Conservation (phyloP, 306 rosid species). For the Glycine latifolia region DNA sequence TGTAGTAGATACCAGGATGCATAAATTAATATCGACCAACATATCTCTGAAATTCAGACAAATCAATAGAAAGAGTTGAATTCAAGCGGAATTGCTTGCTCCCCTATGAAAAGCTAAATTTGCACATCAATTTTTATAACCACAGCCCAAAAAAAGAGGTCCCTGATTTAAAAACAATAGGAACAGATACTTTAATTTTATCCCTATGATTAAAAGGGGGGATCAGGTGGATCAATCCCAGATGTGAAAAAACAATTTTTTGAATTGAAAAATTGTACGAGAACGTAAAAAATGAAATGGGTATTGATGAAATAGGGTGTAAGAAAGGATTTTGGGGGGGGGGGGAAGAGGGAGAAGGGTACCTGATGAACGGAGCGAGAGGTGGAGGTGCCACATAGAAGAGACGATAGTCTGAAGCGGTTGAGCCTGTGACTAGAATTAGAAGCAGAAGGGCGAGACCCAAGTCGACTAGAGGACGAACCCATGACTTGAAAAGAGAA, state of each 20-base stretch:
- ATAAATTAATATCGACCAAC: slow-evolving; percentile 3
- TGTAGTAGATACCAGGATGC: background rate
- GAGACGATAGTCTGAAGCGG: slow-evolving; percentile 73
- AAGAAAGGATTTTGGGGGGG: background rate
- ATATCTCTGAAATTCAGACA: slow-evolving; percentile 6
- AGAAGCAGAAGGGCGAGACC: slow-evolving; percentile 65
- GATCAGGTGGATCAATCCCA: slow-evolving; percentile 42
- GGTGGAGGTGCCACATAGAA: slow-evolving; percentile 79
- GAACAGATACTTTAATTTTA: background rate
- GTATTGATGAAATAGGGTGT: background rate
- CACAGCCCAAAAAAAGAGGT: background rate
- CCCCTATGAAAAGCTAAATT: background rate
- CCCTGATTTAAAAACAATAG: slow-evolving; percentile 8
- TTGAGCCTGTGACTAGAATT: slow-evolving; percentile 64
- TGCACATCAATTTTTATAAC: background rate
- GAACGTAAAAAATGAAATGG: slow-evolving; percentile 42
- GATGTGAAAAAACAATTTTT: slow-evolving; percentile 39
- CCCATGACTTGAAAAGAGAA: slow-evolving; percentile 62
- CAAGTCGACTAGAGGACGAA: slow-evolving; percentile 68
- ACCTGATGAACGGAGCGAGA: slow-evolving; percentile 74
- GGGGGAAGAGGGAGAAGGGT: background rate
- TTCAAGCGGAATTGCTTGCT: slow-evolving; percentile 2
- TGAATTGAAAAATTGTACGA: slow-evolving; percentile 7
- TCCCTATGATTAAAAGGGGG: slow-evolving; percentile 6
- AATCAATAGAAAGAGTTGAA: background rate